phyloP scores from a whole-genome alignment of 1,139 yeast species.

The Trichomonascaceae sp. region DNA sequence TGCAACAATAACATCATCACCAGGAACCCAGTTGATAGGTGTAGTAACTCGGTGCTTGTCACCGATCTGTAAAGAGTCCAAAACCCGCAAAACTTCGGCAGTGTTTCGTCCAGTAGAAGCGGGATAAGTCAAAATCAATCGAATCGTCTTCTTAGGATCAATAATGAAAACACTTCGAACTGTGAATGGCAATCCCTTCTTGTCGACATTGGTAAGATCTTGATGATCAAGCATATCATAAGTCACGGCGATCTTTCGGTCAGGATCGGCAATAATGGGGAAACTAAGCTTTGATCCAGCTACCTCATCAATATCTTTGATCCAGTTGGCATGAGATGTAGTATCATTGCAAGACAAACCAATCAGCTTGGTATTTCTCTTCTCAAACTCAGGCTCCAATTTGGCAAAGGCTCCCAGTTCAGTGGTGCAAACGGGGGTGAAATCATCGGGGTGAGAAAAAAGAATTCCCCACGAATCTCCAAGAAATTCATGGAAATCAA shows the following conservation, averaged over 20 bases:
- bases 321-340: conserved; percentile 71
- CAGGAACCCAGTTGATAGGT: conserved; percentile 83
- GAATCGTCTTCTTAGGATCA: conserved; percentile 69
- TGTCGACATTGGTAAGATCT: conserved; percentile 54
- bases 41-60: conserved; percentile 70
- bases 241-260: conserved; percentile 58
- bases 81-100: conserved; percentile 75
- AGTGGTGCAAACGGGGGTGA: conserved; percentile 87
- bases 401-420: conserved; percentile 85
- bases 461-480: conserved; percentile 74
- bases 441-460: conserved; percentile 84
- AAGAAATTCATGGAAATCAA: conserved; percentile 69
- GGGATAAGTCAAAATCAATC: conserved; percentile 72
- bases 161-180: conserved; percentile 78
- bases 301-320: conserved; percentile 74
- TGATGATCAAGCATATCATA: conserved; percentile 77
- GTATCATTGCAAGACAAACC: conserved; percentile 73
- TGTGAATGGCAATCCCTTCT: conserved; percentile 58
- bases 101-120: conserved; percentile 86
- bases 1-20: conserved; percentile 80
- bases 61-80: conserved; percentile 73
- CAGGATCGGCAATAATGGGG: conserved; percentile 77
- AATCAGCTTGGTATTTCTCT: conserved; percentile 68
- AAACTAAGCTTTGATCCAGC: conserved; percentile 60
- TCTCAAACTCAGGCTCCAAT: conserved; percentile 73